Conservation (phyloP, 768 basidiomycete species). For the Russula dissimulans region DNA sequence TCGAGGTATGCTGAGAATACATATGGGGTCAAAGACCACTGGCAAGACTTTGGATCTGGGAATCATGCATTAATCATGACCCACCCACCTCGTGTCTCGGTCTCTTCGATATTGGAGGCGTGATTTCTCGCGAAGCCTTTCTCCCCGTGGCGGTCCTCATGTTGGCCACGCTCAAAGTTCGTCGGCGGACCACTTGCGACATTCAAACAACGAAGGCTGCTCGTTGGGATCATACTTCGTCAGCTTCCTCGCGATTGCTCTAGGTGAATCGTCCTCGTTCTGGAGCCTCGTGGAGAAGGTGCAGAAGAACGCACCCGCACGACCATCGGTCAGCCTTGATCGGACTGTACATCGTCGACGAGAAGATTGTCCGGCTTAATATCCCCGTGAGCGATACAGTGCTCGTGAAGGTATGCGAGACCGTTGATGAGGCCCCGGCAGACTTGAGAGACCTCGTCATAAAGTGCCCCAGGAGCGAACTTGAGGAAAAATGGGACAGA, state of each 20-base stretch:
- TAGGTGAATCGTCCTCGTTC: neutral
- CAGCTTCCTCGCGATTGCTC: neutral
- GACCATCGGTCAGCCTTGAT: no score
- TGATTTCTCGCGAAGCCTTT: no score
- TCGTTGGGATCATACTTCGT: neutral
- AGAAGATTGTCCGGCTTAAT: neutral
- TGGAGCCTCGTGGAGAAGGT: neutral
- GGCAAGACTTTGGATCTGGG: no score
- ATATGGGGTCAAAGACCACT: no score
- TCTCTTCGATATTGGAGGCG: no score
- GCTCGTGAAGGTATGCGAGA: neutral
- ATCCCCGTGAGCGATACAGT: neutral
- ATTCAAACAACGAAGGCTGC: neutral
- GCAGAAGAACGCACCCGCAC: neutral
- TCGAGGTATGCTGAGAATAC: no score
- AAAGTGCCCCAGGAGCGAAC: neutral
- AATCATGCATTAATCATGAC: no score
- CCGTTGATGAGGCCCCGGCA: conserved; percentile 10
- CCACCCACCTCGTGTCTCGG: no score
- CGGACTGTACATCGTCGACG: neutral
- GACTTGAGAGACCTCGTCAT: neutral
- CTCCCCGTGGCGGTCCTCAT: no score
- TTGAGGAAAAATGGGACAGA: neutral
- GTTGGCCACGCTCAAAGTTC: no score
- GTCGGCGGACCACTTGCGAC: neutral